Evolutionary conservation across 2,329 filamentous ascomycete species (phyloP).

Genomic region (Trichoderma koningiopsis): DNA sequence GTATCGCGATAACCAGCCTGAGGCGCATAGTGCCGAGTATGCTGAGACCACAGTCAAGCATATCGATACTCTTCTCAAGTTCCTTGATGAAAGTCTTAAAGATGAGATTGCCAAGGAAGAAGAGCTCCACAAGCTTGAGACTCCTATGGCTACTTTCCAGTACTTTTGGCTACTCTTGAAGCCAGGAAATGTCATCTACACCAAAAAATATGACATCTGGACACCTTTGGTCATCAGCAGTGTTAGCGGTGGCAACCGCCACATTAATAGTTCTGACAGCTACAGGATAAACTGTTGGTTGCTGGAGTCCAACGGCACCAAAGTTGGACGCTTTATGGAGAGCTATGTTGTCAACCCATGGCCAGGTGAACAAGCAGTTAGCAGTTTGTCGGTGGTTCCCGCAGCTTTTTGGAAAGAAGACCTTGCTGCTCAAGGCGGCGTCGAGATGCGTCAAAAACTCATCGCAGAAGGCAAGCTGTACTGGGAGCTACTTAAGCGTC

Average conservation of each 20-base stretch:
- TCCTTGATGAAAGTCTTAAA: constrained; percentile 45
- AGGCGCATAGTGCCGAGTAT: constrained; percentile 46
- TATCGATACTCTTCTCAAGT: constrained; percentile 49
- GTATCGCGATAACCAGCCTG: constrained; percentile 47
- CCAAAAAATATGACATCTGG: constrained; percentile 45
- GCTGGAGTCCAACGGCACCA: constrained; percentile 40
- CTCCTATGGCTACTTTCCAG: constrained; percentile 48
- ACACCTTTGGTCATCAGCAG: constrained; percentile 46
- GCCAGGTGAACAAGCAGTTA: constrained; percentile 48
- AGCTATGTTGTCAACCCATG: constrained; percentile 43
- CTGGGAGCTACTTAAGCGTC: constrained; percentile 51
- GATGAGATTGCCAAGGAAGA: constrained; percentile 45
- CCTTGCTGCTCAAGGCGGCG: constrained; percentile 36
- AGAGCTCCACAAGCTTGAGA: constrained; percentile 41
- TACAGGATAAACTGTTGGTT: constrained; percentile 47
- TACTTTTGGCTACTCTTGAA: constrained; percentile 51
- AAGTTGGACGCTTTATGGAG: constrained; percentile 44
- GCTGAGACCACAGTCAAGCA: constrained; percentile 45
- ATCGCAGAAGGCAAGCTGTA: constrained; percentile 47
- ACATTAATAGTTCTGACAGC: constrained; percentile 23
- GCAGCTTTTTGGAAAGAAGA: constrained; percentile 46
- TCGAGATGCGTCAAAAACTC: constrained; percentile 42
- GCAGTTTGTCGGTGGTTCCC: constrained; percentile 46
- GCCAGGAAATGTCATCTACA: constrained; percentile 50
- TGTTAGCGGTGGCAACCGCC: constrained; percentile 31